Base-by-base conservation (phyloP, 345 rosid species). In the Populus davidiana region DNA sequence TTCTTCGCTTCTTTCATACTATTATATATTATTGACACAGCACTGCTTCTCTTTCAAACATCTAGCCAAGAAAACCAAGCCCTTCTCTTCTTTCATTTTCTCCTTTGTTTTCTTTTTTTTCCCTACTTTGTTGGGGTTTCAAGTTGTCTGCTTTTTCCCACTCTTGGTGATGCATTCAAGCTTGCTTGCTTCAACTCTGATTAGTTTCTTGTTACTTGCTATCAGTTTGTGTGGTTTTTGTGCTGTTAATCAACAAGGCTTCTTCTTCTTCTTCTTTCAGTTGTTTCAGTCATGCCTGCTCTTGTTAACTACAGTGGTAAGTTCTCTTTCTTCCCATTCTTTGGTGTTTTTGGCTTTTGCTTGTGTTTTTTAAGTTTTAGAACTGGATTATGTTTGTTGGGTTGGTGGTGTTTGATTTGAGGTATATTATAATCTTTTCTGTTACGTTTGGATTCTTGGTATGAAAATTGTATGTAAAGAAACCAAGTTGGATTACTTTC, bases 231-330 rank as follows among this genome's bases (percentile, higher is more conserved):
- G 65, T 65, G 70, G 71, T 70, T 50, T 77, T 50, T 54, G 29
- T 72, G 74, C 47, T 79, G 84, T 83, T 72, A 62, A 21, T 47
- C 29, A 36, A 76, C 29, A 25, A 76, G 73, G 29, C 27, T 79
- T 77, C 76, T 66, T 81, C 72, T 66, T 81, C 74, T 17, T 49
- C 12, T 69, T 52, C 1, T 25, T 43, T 74, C 59, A 29, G 29
- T 31, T 23, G 75, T 52, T 77, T 80, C 87, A 81, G 77, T 52
- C 88, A 90, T 90, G 94, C 90, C 91, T 79, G 79, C 92, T 81
- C 88, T 90, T 69, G 88, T 91, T 70, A 91, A 91, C 81, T 86
- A 81, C 80, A 61, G 76, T 78, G 92, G 94, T 88, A 76, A 79
- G 87, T 52, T 50, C 2, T 59, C 16, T 12, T 69, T 18, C 50